Conservation (phyloP, 2,329 filamentous ascomycete genomes). For the Monosporascus ibericus region DNA sequence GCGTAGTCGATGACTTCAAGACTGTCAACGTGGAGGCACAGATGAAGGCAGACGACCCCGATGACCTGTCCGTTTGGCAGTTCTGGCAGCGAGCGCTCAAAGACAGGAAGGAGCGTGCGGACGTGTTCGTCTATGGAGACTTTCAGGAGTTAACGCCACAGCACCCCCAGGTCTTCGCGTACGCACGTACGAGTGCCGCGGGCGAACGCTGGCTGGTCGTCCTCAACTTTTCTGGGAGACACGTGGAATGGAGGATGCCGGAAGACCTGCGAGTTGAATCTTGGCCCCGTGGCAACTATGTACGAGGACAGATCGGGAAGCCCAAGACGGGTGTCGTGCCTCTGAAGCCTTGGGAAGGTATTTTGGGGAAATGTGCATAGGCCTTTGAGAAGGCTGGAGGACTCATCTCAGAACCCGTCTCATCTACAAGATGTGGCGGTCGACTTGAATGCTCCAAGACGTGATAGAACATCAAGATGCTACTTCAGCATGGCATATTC, state of each 20-base stretch:
- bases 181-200: constrained; percentile 17
- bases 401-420: too few species aligned
- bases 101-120: constrained; percentile 48
- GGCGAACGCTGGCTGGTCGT: constrained; percentile 23
- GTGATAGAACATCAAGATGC: too few species aligned
- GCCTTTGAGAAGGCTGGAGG: neutral
- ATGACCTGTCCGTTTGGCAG: constrained; percentile 43
- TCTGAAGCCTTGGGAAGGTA: constrained; percentile 22
- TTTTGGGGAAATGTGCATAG: constrained; percentile 15
- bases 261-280: constrained; percentile 14
- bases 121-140: constrained; percentile 56
- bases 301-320: constrained; percentile 15
- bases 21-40: constrained; percentile 54
- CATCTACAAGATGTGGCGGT: too few species aligned
- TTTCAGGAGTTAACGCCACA: constrained; percentile 34
- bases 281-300: constrained; percentile 18
- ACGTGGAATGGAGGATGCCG: constrained; percentile 19
- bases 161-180: constrained; percentile 17
- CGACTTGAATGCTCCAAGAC: too few species aligned
- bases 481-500: too few species aligned
- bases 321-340: constrained; percentile 9
- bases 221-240: constrained; percentile 22
- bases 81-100: constrained; percentile 55
- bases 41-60: constrained; percentile 24
- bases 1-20: constrained; percentile 46